Conservation (phyloP, 2,329 filamentous ascomycete species). For the Clarireedia paspali region DNA sequence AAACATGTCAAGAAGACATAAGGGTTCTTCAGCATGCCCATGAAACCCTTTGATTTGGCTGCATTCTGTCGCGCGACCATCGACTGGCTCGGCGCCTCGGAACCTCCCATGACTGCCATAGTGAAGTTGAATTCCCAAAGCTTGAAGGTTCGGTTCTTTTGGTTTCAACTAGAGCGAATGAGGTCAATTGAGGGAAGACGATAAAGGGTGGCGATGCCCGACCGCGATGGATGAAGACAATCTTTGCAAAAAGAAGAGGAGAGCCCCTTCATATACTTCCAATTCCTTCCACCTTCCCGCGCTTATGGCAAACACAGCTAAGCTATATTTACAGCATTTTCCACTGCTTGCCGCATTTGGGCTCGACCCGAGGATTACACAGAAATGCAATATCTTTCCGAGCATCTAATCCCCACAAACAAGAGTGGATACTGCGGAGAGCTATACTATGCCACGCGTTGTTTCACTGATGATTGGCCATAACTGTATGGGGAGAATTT, state of each 20-base stretch:
- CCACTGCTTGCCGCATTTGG: background rate
- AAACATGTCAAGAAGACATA: constrained; percentile 33
- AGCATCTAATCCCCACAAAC: background rate
- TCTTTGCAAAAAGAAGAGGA: background rate
- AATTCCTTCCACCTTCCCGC: background rate
- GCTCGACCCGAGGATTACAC: background rate
- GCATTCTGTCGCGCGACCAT: constrained; percentile 33
- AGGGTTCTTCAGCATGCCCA: constrained; percentile 34
- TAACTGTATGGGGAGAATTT: background rate
- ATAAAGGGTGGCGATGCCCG: background rate
- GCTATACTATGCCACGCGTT: background rate
- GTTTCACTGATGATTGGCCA: background rate
- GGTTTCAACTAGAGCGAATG: background rate
- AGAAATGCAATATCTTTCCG: background rate
- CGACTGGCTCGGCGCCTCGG: constrained; percentile 24
- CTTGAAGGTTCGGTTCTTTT: background rate
- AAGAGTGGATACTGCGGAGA: background rate
- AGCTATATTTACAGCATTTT: background rate
- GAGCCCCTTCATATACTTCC: background rate
- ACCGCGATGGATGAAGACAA: background rate
- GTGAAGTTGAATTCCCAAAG: background rate
- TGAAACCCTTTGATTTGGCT: constrained; percentile 32
- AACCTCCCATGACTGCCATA: constrained; percentile 1
- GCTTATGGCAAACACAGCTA: background rate
- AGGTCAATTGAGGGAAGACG: background rate